Base-by-base conservation (phyloP, 2,329 filamentous ascomycete genomes). In the Calycina marina region DNA sequence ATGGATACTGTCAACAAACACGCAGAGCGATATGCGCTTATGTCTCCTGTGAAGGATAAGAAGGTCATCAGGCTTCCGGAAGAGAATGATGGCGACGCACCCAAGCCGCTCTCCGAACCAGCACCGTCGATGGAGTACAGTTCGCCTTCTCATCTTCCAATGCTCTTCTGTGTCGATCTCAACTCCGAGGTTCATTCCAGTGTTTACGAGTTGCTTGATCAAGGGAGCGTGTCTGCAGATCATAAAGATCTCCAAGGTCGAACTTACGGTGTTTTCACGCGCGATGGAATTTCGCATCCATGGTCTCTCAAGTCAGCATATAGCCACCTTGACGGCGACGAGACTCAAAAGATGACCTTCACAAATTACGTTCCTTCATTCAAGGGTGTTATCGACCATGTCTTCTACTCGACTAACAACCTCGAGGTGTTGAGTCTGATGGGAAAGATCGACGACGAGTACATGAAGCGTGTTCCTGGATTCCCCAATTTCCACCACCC, bases 291-390 rank as follows among this genome's bases (percentile, higher is more conserved):
- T 57, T 77, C 81, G 40, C 90, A 98, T 56, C 85, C 86, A 0
- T 98, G 96, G 63, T 88, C 78, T 50, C 65, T 98, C 43, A 84
- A 90, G 50, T 93, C 90, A 14, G 77, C 85, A 3, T 98, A 98
- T 55, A 72, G 72, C 20, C 72, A 80, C 41, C 77, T 93, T 32
- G 78, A 78, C 41, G n/a, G n/a, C n/a, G 79, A 88, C 51, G 74
- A 90, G 20, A 75, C 77, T 5, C 80, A 85, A 36, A 83, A 93
- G 53, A 62, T 96, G 46, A 74, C 75, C 4, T 98, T 93, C 56
- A 98, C 90, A 28, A 98, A 98, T 58, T 98, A 96, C 58, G 92
- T 85, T 10, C 86, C 90, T 1, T 74, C 75, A n/a, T 98, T 94
- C 59, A 72, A 73, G 31, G 86, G 85, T 40, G 82, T 92, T 36